Evolutionary conservation across 2,329 filamentous ascomycete genomes (phyloP), one percentile per base, ranked within the genome.

Genomic region (Corniculantispora saksenae): DNA sequence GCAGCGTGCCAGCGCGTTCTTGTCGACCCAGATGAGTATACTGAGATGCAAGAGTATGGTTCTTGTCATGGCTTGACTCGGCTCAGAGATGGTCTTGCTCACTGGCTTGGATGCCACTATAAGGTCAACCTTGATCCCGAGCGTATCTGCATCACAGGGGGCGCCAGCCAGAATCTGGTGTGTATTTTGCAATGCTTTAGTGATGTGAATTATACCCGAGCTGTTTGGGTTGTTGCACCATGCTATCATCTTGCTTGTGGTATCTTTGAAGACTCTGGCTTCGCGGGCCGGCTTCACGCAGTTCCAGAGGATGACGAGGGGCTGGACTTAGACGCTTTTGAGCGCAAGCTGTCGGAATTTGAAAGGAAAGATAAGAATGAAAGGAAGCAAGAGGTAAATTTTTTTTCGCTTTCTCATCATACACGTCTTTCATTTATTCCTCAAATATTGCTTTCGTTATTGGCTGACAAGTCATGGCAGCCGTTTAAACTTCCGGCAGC

Each of bases 241-340:
- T 90, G 90, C 56, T 97, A 97, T 74, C 91, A 92, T 76, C 81
- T 96, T 21, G 91, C 89, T 0, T 93, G 91, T 72, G 84, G 89
- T 19, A 91, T 97, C 64, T 93, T 97, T 72, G 89, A 91, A 66
- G 94, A 97, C 76, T 83, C 89, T 5, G 91, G 92, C 1, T 93
- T 97, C 69, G 80, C 81, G 6, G 84, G 84, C 3, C 85, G 88
- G 47, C 73, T 96, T 72, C 83, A 83, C 58, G 90, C 88, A 1
- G 84, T 94, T 15, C 89, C 89, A 0, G 93, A 97, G 78, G 91
- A 94, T 72, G 86, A 86, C 0, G 86, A 92, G 71, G 93, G 93
- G 0, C 79, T 97, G 43, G 88, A 97, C 75, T 75, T 96, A 23
- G 84, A 80, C 1, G 85, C 79, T 65, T 65, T 80, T 17, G 69